Evolutionary conservation across 2,329 filamentous ascomycete species (phyloP), one percentile per base, ranked within the genome.

Genomic region (Aspergillus luchuensis): DNA sequence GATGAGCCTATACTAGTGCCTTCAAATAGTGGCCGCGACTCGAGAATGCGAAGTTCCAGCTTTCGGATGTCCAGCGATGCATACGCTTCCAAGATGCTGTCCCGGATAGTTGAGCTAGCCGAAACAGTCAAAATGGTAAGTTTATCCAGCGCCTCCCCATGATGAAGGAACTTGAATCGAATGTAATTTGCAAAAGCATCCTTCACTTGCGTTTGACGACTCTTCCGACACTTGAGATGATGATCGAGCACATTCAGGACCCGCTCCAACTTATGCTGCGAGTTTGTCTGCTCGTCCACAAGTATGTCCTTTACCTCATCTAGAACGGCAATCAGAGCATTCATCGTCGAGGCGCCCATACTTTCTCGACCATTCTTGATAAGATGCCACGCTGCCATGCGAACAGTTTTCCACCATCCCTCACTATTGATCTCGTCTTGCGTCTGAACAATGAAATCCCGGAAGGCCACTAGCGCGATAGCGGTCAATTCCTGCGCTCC

Each of bases 11-110:
- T 79, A 8, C 79, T 81, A 4, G 84, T 84, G 7, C 88, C 89
- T 73, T 91, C 88, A 64, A 82, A 90, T 0, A 87, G 78, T 0
- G 89, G 89, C 0, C 88, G 80, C 2, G 88, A 90, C 71, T 91
- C 88, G 3, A 91, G 79, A 30, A 91, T 78, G 4, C 81, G 82
- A 17, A 91, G 72, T 53, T 87, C 81, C 8, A 89, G 69, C 0
- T 47, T 63, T 62, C 67, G 30, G 7, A 80, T 69, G 1, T 67
- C 71, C 2, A 76, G 69, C 1, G 66, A 64, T 0, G 69, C 64
- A 10, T 82, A 73, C 2, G 79, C 73, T 28, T 80, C 74, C 1
- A 80, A 66, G 10, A 90, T 76, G 53, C 79, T 80, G 15, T 78
- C 71, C 19, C 73, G 76, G 60, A 89, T 85, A 0, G 87, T 89